Evolutionary conservation across 2,329 filamentous ascomycete species (phyloP), one percentile per base, ranked within the genome.

Genomic region (Alternaria viburni): DNA sequence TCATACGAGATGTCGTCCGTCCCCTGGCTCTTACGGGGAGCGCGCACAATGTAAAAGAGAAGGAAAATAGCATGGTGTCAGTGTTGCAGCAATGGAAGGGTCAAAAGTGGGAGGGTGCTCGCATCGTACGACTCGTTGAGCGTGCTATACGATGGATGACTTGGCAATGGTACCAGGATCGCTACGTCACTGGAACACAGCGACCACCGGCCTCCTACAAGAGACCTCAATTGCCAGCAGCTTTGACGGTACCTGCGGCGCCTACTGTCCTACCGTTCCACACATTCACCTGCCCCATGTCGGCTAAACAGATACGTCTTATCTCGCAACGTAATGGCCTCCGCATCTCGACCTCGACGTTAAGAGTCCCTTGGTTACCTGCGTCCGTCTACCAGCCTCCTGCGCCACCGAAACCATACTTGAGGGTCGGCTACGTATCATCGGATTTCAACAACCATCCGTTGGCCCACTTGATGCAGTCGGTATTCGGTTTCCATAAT

Each of bases 371-470:
- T 5, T 99, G 96, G 96, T 86, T 99, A 51, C 91, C 95, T 7
- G 77, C 82, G 49, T 89, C 89, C 0, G 92, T 98, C 0, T 97
- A 92, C 73, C 88, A 88, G n/a, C 96, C 96, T 3, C 96, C 96
- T 0, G 80, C 88, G 3, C 94, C 96, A 2, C 96, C 96, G 2
- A 86, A 84, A 46, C 93, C 94, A 1, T 88, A 91, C 68, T 85
- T 99, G n/a, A 95, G 93, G 69, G 89, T 99, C 64, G 96, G 96
- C 50, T 99, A 99, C 78, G 90, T 99, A 41, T 98, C 96, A 4
- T 98, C 96, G 0, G 96, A 99, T 80, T 99, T 99, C 81, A 99
- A 99, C 77, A 99, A 99, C 73, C 96, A 99, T 77, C 96, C 96
- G 5, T 83, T 99, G 32, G 96, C 96, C 23, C 96, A 99, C 81